Evolutionary conservation across 2,329 filamentous ascomycete genomes (phyloP).

Genomic region (Xylariaceae sp.): DNA sequence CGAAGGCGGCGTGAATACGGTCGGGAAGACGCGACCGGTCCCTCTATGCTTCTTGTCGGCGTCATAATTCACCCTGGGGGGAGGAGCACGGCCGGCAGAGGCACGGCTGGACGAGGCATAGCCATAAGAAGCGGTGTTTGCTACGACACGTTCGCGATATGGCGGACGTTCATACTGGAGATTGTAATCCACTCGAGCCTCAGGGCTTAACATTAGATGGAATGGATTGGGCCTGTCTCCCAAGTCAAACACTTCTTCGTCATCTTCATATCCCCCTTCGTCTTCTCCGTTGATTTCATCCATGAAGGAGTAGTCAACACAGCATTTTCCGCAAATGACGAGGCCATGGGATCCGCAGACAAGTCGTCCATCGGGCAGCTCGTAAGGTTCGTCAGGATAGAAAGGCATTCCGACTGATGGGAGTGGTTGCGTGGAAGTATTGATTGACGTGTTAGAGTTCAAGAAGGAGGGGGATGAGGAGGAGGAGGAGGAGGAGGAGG

Average conservation of each 20-base stretch:
- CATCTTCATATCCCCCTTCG: neutral
- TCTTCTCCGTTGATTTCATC: constrained; percentile 12
- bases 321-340: constrained; percentile 31
- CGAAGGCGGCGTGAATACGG: constrained; percentile 29
- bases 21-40: constrained; percentile 31
- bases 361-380: constrained; percentile 33
- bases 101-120: too few relatives aligned
- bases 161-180: neutral
- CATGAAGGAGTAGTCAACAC: constrained; percentile 33
- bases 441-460: too few relatives aligned
- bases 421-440: too few relatives aligned
- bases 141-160: neutral
- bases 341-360: constrained; percentile 34
- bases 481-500: too few relatives aligned
- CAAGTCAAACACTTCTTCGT: neutral
- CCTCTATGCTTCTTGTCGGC: constrained; percentile 20
- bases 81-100: too few relatives aligned
- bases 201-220: neutral
- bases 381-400: constrained; percentile 31
- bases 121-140: neutral
- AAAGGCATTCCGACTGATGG: too few relatives aligned
- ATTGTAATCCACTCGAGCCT: neutral
- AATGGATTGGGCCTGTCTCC: neutral
- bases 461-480: too few relatives aligned
- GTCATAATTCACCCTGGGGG: too few relatives aligned